Conservation (phyloP, 139 green algal species). For the Trebouxia sp. region DNA sequence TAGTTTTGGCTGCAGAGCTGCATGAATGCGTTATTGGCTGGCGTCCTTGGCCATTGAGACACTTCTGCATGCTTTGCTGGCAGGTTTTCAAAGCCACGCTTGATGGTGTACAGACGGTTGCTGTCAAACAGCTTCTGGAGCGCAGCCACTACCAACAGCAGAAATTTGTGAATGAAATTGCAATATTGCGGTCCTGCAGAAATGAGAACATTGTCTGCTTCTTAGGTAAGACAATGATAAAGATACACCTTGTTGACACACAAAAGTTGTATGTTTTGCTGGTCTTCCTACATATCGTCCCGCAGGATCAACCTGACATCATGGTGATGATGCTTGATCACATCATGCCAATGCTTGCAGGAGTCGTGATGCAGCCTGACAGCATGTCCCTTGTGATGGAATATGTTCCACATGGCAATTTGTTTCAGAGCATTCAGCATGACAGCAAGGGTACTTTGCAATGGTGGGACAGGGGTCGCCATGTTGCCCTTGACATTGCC, state of each 20-base stretch:
- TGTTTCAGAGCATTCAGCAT: slow-evolving; percentile 32
- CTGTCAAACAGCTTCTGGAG: slow-evolving; percentile 30
- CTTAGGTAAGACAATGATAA: slow-evolving; percentile 11
- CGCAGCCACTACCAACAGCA: background rate
- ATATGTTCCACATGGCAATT: slow-evolving; percentile 51
- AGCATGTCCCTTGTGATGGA: slow-evolving; percentile 48
- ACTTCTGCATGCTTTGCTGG: background rate
- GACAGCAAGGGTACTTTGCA: slow-evolving; percentile 24
- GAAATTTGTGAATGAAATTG: slow-evolving; percentile 38
- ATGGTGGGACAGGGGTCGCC: background rate
- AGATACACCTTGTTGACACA: background rate
- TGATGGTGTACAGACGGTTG: slow-evolving; percentile 43
- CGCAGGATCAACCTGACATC: too few species aligned
- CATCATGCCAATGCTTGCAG: too few species aligned
- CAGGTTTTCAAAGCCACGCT: slow-evolving; percentile 47
- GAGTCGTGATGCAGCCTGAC: slow-evolving; percentile 10
- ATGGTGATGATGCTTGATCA: too few species aligned
- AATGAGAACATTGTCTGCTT: slow-evolving; percentile 61
- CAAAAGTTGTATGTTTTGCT: background rate
- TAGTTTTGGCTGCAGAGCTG: background rate
- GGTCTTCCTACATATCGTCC: too few species aligned
- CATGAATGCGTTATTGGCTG: too few species aligned
- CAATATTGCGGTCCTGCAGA: slow-evolving; percentile 49
- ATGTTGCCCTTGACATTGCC: slow-evolving; percentile 33
- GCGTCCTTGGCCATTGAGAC: too few species aligned